Evolutionary conservation across 108 stramenopile genomes (phyloP).

Genomic region (Pseudonitzschia delicatissima): DNA sequence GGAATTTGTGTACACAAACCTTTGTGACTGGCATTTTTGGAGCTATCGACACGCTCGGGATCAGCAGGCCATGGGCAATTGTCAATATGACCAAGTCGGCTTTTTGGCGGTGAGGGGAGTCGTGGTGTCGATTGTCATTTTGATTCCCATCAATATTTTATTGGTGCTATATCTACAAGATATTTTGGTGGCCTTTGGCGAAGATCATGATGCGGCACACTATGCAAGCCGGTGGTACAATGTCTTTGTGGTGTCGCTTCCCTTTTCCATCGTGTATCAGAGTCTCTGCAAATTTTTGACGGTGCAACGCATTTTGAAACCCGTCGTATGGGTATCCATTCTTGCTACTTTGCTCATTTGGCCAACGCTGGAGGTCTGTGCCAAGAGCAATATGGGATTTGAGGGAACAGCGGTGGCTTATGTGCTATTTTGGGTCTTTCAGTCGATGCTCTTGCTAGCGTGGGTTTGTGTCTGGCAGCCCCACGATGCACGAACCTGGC

Average conservation of each 20-base stretch:
- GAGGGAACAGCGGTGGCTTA: constrained; percentile 35
- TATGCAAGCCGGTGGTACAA: constrained; percentile 39
- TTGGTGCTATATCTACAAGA: constrained; percentile 27
- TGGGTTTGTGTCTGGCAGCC: constrained; percentile 22
- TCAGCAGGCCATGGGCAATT: constrained; percentile 40
- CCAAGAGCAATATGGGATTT: constrained; percentile 23
- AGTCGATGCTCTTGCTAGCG: constrained; percentile 19
- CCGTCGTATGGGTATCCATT: constrained; percentile 23
- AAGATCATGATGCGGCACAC: constrained; percentile 26
- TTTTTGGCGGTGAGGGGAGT: constrained; percentile 33
- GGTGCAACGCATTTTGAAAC: constrained; percentile 36
- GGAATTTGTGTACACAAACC: constrained; percentile 36
- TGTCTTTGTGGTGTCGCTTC: constrained; percentile 33
- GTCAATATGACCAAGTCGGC: constrained; percentile 31
- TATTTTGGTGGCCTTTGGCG: constrained; percentile 25
- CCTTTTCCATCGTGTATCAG: constrained; percentile 26
- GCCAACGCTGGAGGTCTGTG: constrained; percentile 6
- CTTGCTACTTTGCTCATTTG: constrained; percentile 15
- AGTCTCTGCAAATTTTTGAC: constrained; percentile 38
- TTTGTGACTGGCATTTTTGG: constrained; percentile 32
- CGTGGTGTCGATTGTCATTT: neutral
- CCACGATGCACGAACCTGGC: constrained; percentile 37
- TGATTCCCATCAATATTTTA: constrained; percentile 28
- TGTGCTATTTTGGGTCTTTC: constrained; percentile 25
- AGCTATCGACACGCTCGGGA: constrained; percentile 40